Conservation (phyloP, 495 filamentous ascomycete species). For the Penicillium herquei region DNA sequence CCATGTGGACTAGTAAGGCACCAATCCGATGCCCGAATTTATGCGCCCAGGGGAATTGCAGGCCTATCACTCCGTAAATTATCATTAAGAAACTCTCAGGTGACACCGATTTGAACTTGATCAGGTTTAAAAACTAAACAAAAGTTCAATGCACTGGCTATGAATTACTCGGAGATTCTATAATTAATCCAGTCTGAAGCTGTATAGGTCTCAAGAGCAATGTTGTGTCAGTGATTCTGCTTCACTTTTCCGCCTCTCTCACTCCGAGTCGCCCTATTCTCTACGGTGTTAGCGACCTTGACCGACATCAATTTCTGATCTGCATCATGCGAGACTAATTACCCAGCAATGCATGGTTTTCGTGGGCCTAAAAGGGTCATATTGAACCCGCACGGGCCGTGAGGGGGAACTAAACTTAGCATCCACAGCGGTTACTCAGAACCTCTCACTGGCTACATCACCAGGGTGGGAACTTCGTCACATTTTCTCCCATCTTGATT, state of each 20-base stretch:
- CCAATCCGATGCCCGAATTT: background rate
- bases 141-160: background rate
- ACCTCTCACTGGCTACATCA: conserved; percentile 20
- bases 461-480: conserved; percentile 20
- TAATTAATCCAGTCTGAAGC: conserved; percentile 13
- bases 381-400: conserved; percentile 17
- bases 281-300: background rate
- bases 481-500: conserved; percentile 10
- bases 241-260: background rate
- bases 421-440: conserved; percentile 29
- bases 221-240: no score
- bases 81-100: background rate
- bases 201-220: background rate
- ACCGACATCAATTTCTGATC: background rate
- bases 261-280: background rate
- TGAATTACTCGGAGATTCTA: conserved; percentile 18
- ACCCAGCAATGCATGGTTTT: conserved; percentile 8
- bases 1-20: background rate
- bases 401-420: conserved; percentile 30
- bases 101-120: background rate
- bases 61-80: background rate
- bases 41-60: background rate
- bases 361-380: conserved; percentile 12
- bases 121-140: background rate
- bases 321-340: conserved; percentile 15